These are phyloP conservation scores for Benincasa hispida DNA, from an alignment of 306 rosid species.

Conservation along the genomic window DNA sequence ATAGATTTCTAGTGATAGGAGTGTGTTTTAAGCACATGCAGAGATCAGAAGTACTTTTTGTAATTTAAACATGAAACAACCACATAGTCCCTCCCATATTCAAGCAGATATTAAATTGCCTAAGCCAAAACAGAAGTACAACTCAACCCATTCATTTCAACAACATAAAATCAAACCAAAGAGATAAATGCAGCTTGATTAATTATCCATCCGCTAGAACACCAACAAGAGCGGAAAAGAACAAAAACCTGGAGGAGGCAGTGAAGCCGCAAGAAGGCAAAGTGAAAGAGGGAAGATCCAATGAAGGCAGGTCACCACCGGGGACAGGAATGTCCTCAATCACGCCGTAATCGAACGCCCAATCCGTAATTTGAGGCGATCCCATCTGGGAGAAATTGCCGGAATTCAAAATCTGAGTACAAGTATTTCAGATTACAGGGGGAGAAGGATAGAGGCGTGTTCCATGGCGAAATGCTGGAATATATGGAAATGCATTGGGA, in stretches of 20 bases:
- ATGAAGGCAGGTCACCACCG: slow-evolving; percentile 11
- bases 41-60: too few relatives aligned
- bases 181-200: neutral
- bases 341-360: slow-evolving; percentile 46
- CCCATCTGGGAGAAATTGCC: slow-evolving; percentile 17
- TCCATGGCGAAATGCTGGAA: neutral
- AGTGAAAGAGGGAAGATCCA: slow-evolving; percentile 33
- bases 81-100: neutral
- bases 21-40: too few relatives aligned
- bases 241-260: slow-evolving; percentile 21
- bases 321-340: slow-evolving; percentile 38
- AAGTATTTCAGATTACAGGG: neutral
- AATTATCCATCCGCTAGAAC: neutral
- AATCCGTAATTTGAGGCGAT: slow-evolving; percentile 30
- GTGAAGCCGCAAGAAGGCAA: slow-evolving; percentile 37
- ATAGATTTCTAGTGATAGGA: too few relatives aligned
- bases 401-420: neutral
- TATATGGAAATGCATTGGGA: neutral
- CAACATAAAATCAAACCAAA: neutral
- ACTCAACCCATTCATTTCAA: neutral
- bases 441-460: neutral
- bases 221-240: neutral
- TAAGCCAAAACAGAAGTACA: neutral
- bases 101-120: neutral
- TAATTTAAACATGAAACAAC: neutral